Evolutionary conservation across 2,329 filamentous ascomycete species (phyloP), one percentile per base, ranked within the genome.

Genomic region (Fusarium subglutinans): DNA sequence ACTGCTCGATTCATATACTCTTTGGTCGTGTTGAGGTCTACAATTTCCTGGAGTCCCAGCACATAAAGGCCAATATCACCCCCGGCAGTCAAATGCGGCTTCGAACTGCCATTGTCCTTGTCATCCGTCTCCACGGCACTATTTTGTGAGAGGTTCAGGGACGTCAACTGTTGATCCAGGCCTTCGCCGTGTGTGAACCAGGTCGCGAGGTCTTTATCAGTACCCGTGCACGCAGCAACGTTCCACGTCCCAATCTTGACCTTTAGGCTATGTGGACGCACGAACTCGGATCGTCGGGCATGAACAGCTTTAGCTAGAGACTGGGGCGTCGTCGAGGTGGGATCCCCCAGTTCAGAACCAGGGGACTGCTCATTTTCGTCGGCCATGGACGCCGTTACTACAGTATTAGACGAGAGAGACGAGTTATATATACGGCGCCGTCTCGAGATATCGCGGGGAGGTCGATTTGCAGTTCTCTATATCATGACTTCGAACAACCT

Each of bases 231-330:
- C 3, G 92, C 91, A 8, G 95, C 96, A 22, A 98, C 94, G 82
- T 99, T 99, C 96, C 96, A 99, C 1, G 94, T 93, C 47, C 96
- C 96, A 58, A 99, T 88, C 83, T 98, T 98, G 82, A 99, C 89
- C 74, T 91, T 92, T 76, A 98, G 90, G 57, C 89, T 89, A 80
- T 91, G 91, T 48, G 91, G 89, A 43, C 91, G 90, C 33, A 93
- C 92, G 81, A 95, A 99, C 81, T 98, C 95, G 55, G 89, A 84
- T 78, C 91, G 90, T 61, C 96, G 90, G 44, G 93, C 91, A 79
- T 92, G 89, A 44, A 98, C 86, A 37, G 90, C 89, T 70, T 85
- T 86, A 51, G 89, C 89, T n/a, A 92, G 87, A 8, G 90, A 91
- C 60, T 87, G 86, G 3, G 87, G 89, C 43, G 84, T 86, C 20